Evolutionary conservation across 2,329 filamentous ascomycete species (phyloP).

Genomic region (Aspergillus brasiliensis): DNA sequence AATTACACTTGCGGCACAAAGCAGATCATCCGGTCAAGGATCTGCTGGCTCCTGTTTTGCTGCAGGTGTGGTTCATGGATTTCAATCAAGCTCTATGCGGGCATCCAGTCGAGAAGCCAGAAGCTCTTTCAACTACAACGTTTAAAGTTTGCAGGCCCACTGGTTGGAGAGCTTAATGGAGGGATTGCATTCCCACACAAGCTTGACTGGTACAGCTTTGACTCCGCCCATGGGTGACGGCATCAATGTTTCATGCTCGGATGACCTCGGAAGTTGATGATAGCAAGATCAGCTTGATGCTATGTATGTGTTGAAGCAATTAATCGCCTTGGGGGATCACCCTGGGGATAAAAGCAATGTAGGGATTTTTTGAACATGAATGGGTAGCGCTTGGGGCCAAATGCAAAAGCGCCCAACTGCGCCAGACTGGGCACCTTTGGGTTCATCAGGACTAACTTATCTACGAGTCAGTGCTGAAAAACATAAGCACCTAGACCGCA

Average conservation of each 20-base stretch:
- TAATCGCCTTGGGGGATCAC: too few relatives aligned
- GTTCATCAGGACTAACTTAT: not conserved
- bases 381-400: not conserved
- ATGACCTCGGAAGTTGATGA: slow-evolving; percentile 16
- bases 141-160: slow-evolving; percentile 8
- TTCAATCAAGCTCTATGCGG: not conserved
- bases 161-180: not conserved
- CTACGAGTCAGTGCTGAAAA: not conserved
- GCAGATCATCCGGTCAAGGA: not conserved
- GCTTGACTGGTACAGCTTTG: not conserved
- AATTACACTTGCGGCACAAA: not conserved
- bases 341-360: not conserved
- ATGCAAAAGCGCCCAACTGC: slow-evolving; percentile 6
- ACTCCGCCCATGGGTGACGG: slow-evolving; percentile 17
- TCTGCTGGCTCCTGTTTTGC: not conserved
- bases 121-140: not conserved
- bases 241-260: slow-evolving; percentile 23
- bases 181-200: not conserved
- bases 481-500: not conserved
- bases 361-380: not conserved
- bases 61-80: not conserved
- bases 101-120: not conserved
- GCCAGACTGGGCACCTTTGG: not conserved
- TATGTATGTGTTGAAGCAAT: not conserved
- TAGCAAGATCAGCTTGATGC: not conserved